Evolutionary conservation across 441 rosid species (phyloP), one percentile per base, ranked within the genome.

Genomic region (Jatropha podagrica): DNA sequence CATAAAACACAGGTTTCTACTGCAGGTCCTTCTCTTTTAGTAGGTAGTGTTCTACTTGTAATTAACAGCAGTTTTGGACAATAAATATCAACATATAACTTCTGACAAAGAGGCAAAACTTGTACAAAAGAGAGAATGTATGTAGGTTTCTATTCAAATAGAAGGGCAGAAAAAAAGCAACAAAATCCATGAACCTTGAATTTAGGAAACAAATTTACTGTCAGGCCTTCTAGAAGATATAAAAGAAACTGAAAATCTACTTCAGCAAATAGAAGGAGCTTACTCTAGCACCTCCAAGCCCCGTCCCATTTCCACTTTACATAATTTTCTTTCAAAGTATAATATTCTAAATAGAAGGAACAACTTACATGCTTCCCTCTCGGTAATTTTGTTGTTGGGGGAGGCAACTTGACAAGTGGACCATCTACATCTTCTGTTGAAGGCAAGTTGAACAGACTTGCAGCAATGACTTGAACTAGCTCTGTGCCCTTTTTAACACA

Each of bases 291-390:
- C 46, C 4, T 4, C 46, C 46, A 42, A 42, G 5, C 41, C 52
- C 18, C 40, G 11, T 48, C 40, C 38, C 44, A 17, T 40, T 18
- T 10, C 15, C 11, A 27, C 49, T 40, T 3, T n/a, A 37, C n/a
- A 14, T 14, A 32, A 27, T 62, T 15, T 38, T n/a, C 37, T 17
- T 17, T 41, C 7, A 27, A 71, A 49, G 12, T 32, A 52, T 6
- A 62, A 7, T 4, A 54, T 14, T 71, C 32, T 14, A n/a, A 68
- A 46, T 38, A 63, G 60, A 75, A 56, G 40, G 54, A 73, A 74
- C 32, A 68, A 49, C 90, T 82, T 87, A 96, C 99, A 85, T 85
- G 97, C 86, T 96, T 96, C 78, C 86, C 96, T 86, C 98, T 88
- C 5, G 99, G 97, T 77, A 96, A 84, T 81, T 80, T 91, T 5